Base-by-base conservation (phyloP, 768 basidiomycete genomes). In the Chalciporus chontae region DNA sequence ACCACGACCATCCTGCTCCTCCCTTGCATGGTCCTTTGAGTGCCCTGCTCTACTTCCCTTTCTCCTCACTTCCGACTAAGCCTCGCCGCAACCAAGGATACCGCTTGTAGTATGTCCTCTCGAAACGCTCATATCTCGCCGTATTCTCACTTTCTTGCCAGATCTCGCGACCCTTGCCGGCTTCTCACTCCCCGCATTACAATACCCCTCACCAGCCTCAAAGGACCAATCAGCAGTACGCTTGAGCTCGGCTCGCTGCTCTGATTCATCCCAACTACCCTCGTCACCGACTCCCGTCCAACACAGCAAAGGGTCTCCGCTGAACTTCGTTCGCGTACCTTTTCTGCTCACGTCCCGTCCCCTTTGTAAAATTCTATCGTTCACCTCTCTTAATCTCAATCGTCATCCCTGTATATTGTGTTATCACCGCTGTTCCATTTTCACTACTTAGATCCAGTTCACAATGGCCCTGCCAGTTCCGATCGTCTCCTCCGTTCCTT, bases 81-180 rank as follows among this genome's bases (percentile, higher is more conserved):
- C 75, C 76, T 70, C 70, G 74, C 72, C 76, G 75, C 63, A 61
- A 57, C 64, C 74, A 77, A 77, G 75, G 75, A 77, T 72, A 69
- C 71, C 75, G 75, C 75, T 71, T 77, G 75, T 73, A 51, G 75
- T 77, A 48, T 17, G 72, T 31, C 60, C 21, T 37, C 23, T n/a
- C 13, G 7, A 29, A 37, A 3, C 9, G 3, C 2, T 10, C 32
- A 14, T n/a, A 5, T 29, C 45, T 15, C 10, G 13, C 31, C 21
- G 50, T 49, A 43, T 43, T 40, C 31, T 45, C 26, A 48, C 47
- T 27, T 3, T 18, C 47, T 38, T 41, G 31, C 36, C 62, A 89
- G 85, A 80, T 79, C 89, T 91, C 88, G 88, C 88, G 88, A 91
- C 89, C 89, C 90, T 91, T 90, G 84, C 77, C 86, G 87, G 85